Conservation (phyloP, 2,329 filamentous ascomycete species). For the Helminthosporium solani region DNA sequence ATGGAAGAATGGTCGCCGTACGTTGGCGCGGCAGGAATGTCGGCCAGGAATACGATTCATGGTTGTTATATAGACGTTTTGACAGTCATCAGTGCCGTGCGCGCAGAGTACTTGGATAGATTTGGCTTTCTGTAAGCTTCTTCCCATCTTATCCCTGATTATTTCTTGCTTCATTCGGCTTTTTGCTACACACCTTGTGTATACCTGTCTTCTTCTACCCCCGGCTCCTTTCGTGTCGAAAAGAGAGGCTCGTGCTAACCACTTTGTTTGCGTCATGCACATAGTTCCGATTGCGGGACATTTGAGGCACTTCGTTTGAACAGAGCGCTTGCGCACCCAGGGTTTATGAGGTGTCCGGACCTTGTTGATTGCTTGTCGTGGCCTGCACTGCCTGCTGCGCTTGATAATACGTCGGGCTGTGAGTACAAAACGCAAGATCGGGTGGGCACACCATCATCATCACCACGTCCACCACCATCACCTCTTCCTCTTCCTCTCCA, state of each 20-base stretch:
- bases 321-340: conserved; percentile 6
- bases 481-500: background rate
- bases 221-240: too few relatives aligned
- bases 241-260: too few relatives aligned
- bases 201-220: too few relatives aligned
- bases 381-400: background rate
- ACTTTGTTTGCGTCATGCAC: background rate
- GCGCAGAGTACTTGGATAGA: conserved; percentile 3
- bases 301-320: conserved; percentile 7
- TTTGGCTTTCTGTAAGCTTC: conserved; percentile 5
- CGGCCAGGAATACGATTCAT: background rate
- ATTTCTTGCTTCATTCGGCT: too few relatives aligned
- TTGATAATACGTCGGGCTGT: too few relatives aligned
- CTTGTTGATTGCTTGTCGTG: background rate
- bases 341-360: background rate
- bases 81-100: background rate
- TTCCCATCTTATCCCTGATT: background rate
- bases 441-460: too few relatives aligned
- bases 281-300: conserved; percentile 1
- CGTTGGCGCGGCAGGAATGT: background rate
- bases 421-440: too few relatives aligned
- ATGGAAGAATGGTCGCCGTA: background rate
- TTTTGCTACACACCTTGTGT: too few relatives aligned
- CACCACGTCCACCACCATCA: background rate
- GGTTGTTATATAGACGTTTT: conserved; percentile 1